A percentile compares a stretch with the other conserved stretches of the same genome.
Evolutionary conservation across 2,329 filamentous ascomycete genomes (phyloP).

Genomic region (Colletotrichum incanum): DNA sequence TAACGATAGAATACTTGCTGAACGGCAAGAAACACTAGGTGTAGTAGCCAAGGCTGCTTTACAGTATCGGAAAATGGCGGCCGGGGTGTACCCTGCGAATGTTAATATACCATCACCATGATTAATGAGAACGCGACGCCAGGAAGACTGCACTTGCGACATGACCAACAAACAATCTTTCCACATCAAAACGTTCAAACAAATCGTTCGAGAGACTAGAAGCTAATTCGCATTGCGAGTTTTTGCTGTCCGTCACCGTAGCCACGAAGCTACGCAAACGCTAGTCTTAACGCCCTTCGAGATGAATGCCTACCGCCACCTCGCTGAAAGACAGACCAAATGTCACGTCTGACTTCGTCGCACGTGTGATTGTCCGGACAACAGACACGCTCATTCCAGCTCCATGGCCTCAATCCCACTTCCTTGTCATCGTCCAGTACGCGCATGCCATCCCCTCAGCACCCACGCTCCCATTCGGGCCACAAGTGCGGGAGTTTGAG

Average conservation of each 20-base stretch:
- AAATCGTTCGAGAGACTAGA: too few species aligned
- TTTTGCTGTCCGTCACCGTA: neutral
- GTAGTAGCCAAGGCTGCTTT: too few species aligned
- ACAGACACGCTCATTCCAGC: constrained; percentile 25
- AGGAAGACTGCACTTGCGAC: too few species aligned
- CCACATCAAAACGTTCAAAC: neutral
- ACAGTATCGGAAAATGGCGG: neutral
- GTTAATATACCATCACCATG: neutral
- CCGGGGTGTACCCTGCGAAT: too few species aligned
- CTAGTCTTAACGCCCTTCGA: neutral
- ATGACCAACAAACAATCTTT: neutral
- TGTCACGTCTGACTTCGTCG: neutral
- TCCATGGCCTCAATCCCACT: neutral
- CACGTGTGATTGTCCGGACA: constrained; percentile 2
- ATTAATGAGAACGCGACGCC: accelerated
- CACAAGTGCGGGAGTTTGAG: constrained; percentile 43
- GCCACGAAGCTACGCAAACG: neutral
- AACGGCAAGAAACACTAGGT: too few species aligned
- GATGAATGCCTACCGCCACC: neutral
- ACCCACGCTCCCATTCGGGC: constrained; percentile 14
- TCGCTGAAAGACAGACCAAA: too few species aligned
- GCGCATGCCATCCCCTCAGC: neutral
- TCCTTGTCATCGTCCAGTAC: neutral
- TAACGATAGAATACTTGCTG: too few species aligned
- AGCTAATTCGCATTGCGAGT: too few species aligned